These are phyloP conservation scores for Ascosphaera aggregata DNA, from an alignment of 2,329 filamentous ascomycete genomes.

Conservation along the genomic window DNA sequence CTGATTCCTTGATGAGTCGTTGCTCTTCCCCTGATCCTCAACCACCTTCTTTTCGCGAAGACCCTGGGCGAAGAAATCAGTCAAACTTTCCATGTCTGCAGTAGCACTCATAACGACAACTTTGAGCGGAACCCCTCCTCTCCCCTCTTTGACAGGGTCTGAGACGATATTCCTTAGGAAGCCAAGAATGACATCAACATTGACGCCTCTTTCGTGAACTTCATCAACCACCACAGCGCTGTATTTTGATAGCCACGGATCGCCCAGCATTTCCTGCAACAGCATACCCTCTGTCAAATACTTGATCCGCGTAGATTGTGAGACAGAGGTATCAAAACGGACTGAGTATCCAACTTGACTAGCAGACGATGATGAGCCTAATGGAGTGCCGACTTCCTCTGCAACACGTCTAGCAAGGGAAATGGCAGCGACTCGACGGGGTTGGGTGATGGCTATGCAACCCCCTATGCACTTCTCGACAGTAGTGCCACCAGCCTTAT, in stretches of 20 bases:
- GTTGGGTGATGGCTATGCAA: conserved; percentile 83
- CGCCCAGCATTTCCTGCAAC: conserved; percentile 73
- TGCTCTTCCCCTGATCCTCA: not conserved
- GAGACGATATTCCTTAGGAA: conserved; percentile 61
- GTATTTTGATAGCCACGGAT: conserved; percentile 63
- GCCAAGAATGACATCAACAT: conserved; percentile 75
- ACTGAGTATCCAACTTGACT: conserved; percentile 76
- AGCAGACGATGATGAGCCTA: conserved; percentile 33
- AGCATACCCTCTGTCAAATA: conserved; percentile 94
- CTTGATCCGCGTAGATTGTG: conserved; percentile 68
- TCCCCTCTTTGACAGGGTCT: conserved; percentile 28
- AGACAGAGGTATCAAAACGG: conserved; percentile 71
- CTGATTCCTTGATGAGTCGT: not conserved
- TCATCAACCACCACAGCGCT: conserved; percentile 86
- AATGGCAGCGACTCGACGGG: conserved; percentile 78
- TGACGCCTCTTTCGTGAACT: conserved; percentile 86
- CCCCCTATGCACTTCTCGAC: conserved; percentile 33
- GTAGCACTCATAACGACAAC: conserved; percentile 95
- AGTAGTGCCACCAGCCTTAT: conserved; percentile 10
- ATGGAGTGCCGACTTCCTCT: conserved; percentile 47
- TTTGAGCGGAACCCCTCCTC: conserved; percentile 55
- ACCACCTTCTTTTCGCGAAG: conserved; percentile 5
- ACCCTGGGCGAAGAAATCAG: conserved; percentile 41
- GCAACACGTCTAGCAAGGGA: conserved; percentile 75
- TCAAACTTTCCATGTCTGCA: conserved; percentile 59